Evolutionary conservation across 805 yeast species (phyloP).

Genomic region (Isabelozyma gotoi): DNA sequence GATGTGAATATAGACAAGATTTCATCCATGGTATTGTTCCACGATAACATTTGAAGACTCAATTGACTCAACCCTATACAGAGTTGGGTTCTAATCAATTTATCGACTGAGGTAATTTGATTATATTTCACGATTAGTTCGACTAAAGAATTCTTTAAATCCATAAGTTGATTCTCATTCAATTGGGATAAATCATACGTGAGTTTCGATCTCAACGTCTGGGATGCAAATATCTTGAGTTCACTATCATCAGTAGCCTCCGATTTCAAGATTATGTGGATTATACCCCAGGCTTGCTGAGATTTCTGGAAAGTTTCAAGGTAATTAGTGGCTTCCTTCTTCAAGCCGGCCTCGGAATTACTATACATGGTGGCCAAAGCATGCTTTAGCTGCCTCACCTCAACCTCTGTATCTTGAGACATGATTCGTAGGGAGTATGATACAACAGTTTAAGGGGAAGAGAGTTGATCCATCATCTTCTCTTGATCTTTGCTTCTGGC

Average conservation of each 20-base stretch:
- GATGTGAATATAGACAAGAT: conserved; percentile 50
- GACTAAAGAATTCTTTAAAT: conserved; percentile 65
- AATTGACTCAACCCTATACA: conserved; percentile 80
- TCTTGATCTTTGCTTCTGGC: no score
- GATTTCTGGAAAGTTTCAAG: conserved; percentile 85
- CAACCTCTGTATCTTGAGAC: conserved; percentile 11
- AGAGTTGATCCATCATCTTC: background rate
- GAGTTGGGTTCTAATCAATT: conserved; percentile 77
- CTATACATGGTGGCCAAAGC: conserved; percentile 53
- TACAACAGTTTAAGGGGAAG: background rate
- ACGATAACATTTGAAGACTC: conserved; percentile 70
- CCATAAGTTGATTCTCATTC: background rate
- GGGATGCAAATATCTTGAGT: conserved; percentile 81
- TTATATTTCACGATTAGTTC: conserved; percentile 51
- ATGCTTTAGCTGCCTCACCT: conserved; percentile 30
- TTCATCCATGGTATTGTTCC: conserved; percentile 73
- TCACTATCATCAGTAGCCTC: conserved; percentile 44
- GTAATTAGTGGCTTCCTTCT: conserved; percentile 50
- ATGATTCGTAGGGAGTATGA: background rate
- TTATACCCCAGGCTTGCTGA: conserved; percentile 73
- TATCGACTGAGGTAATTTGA: conserved; percentile 29
- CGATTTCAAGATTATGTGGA: conserved; percentile 52
- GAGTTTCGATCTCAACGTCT: conserved; percentile 81
- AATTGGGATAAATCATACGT: conserved; percentile 69
- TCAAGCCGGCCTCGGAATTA: conserved; percentile 42